Evolutionary conservation across 1,284 basidiomycete species (phyloP).

Genomic region (Ustilago curta): DNA sequence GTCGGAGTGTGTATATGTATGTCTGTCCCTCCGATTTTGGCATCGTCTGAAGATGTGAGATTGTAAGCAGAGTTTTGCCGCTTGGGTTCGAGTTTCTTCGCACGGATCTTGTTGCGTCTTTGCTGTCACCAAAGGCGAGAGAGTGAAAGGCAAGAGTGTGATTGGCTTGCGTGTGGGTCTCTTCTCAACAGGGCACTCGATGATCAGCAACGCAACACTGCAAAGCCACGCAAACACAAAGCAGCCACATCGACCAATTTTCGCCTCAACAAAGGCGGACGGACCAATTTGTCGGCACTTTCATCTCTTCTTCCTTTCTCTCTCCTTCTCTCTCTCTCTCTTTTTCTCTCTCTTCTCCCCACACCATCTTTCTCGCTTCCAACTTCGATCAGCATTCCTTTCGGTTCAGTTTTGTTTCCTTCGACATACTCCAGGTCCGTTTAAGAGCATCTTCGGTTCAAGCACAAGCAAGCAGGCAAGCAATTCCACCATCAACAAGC

Average conservation of each 20-base stretch:
- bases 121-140: not conserved
- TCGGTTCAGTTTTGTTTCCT: no score
- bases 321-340: constrained; percentile 1
- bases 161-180: constrained; percentile 25
- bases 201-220: no score
- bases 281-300: constrained; percentile 14
- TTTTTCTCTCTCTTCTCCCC: not conserved
- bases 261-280: constrained; percentile 7
- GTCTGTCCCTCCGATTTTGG: no score
- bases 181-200: no score
- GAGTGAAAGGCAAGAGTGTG: not conserved
- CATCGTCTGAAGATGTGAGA: no score
- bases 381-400: no score
- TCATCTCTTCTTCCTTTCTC: constrained; percentile 2
- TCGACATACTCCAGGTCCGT: not conserved
- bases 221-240: no score
- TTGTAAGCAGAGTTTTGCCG: no score
- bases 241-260: no score
- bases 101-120: constrained; percentile 12
- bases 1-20: no score
- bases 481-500: constrained; percentile 2
- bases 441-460: not conserved
- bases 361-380: no score
- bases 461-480: not conserved
- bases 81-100: constrained; percentile 16